Evolutionary conservation across 441 rosid genomes (phyloP), one percentile per base, ranked within the genome.

Genomic region (Gossypium aridum): DNA sequence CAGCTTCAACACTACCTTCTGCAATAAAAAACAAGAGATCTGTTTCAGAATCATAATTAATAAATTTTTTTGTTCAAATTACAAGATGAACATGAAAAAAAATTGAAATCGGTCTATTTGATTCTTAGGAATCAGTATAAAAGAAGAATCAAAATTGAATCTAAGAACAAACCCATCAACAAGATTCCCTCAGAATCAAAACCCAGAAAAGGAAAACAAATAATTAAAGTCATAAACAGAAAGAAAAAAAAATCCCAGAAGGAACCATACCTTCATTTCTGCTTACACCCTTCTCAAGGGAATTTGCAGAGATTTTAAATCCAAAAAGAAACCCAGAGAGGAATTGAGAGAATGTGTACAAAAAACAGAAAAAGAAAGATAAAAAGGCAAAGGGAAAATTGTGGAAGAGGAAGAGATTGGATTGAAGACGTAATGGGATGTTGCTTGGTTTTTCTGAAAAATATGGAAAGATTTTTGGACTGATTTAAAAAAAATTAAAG

Each of bases 1-100:
- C 90, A 93, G 31, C 78, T 84, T 92, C 82, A 96, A 34, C 65
- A 91, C 94, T 53, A 87, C 70, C 83, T 93, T 96, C 99, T 96
- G 92, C 90, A 81, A 71, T 1, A 17, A 69, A n/a, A 43, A 6
- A 49, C 72, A 43, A 14, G 13, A 64, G 61, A 71, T 73, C 73
- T 61, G 55, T 56, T 66, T 60, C 26, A 76, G 73, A 34, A 34
- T 53, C 39, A 17, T 28, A 39, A 39, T 39, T 8, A 8, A 39
- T 2, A 37, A 1, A 1, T 37, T 39, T 8, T 39, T 39, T 8
- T 8, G 43, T 39, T 39, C 12, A 39, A 8, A 39, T 8, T 39
- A 39, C 12, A 39, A 39, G 45, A 39, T 39, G 45, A 8, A 39
- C 45, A 39, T 39, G 12, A 7, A 7, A 37, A 37, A 37, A 37